Evolutionary conservation across 805 yeast species (phyloP).

Genomic region (Yarrowia sp.): DNA sequence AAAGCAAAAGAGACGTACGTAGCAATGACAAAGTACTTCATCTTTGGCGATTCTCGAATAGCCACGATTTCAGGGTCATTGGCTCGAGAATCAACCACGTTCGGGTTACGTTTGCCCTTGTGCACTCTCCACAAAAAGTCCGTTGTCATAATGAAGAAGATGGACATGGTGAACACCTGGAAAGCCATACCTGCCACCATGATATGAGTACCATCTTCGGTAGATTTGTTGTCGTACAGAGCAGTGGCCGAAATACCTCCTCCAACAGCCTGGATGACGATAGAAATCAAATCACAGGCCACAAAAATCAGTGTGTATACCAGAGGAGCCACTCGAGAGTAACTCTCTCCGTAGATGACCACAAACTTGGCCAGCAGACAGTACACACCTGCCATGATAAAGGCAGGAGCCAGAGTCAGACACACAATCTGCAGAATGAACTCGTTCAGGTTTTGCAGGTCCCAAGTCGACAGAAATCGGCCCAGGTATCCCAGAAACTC

Average conservation of each 20-base stretch:
- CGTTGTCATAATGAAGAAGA: constrained; percentile 54
- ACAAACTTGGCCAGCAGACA: constrained; percentile 65
- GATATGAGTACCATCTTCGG: constrained; percentile 53
- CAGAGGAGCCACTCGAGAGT: constrained; percentile 52
- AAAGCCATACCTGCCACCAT: constrained; percentile 77
- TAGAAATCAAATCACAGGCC: constrained; percentile 61
- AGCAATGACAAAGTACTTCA: constrained; percentile 31
- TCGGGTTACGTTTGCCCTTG: constrained; percentile 26
- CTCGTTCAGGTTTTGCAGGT: constrained; percentile 39
- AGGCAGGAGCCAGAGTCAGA: constrained; percentile 76
- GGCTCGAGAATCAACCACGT: background rate
- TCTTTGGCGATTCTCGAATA: constrained; percentile 29
- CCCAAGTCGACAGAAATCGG: constrained; percentile 49
- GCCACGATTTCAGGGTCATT: constrained; percentile 19
- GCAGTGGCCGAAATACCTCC: constrained; percentile 63
- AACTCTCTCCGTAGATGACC: constrained; percentile 55
- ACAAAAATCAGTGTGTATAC: constrained; percentile 64
- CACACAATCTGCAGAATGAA: constrained; percentile 65
- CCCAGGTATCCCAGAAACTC: constrained; percentile 71
- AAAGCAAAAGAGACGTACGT: constrained; percentile 45
- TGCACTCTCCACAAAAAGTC: constrained; percentile 40
- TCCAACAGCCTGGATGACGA: constrained; percentile 69
- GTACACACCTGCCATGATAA: constrained; percentile 80
- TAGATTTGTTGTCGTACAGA: constrained; percentile 40
- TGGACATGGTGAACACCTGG: constrained; percentile 68